phyloP scores from a whole-genome alignment of 257 asterid species.

The Scutellaria galericulata region DNA sequence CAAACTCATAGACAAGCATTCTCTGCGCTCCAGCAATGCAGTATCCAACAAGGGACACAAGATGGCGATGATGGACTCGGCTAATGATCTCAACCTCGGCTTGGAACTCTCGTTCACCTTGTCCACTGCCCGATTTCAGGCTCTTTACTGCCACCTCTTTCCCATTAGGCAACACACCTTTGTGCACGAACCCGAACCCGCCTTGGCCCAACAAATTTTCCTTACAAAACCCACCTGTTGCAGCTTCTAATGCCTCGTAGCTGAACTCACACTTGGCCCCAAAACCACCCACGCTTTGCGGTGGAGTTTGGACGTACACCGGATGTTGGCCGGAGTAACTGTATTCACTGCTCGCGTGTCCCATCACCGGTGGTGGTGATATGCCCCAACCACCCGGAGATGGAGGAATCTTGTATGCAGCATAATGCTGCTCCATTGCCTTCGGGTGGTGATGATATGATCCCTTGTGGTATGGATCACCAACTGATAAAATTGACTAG shows the following conservation, averaged over 20 bases:
- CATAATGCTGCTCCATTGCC: constrained; percentile 41
- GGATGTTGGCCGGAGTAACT: constrained; percentile 41
- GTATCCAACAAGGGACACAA: constrained; percentile 91
- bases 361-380: too few species aligned
- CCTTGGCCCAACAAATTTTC: constrained; percentile 83
- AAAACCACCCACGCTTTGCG: not conserved
- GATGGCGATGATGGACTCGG: constrained; percentile 95
- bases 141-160: constrained; percentile 86
- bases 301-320: not conserved
- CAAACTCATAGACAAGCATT: constrained; percentile 85
- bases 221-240: constrained; percentile 69
- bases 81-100: constrained; percentile 97
- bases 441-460: not conserved
- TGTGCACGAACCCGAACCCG: constrained; percentile 87
- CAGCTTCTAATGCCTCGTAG: constrained; percentile 67
- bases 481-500: constrained; percentile 26
- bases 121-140: constrained; percentile 91
- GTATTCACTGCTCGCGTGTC: constrained; percentile 46
- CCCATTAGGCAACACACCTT: constrained; percentile 66
- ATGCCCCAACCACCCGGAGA: not conserved
- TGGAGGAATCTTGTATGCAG: constrained; percentile 40
- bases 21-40: constrained; percentile 68
- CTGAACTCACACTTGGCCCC: constrained; percentile 64
- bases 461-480: constrained; percentile 41
- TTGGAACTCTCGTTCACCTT: constrained; percentile 92